These are phyloP conservation scores for Cladosporium sp. DNA, from an alignment of 2,329 filamentous ascomycete genomes.

Conservation along the genomic window DNA sequence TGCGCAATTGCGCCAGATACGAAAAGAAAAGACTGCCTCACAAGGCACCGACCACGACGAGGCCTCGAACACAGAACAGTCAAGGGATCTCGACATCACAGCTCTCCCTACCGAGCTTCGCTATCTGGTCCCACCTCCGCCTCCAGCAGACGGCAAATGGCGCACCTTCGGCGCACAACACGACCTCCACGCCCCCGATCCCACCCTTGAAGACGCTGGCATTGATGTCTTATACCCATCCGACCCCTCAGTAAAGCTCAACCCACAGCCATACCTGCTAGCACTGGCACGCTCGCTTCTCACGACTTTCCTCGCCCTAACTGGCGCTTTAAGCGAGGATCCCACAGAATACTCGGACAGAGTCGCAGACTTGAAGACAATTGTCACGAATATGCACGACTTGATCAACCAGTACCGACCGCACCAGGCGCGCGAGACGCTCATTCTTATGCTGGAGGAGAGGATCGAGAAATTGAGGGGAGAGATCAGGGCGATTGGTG, in stretches of 20 bases:
- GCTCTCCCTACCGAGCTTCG: slow-evolving; percentile 69
- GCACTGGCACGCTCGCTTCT: slow-evolving; percentile 82
- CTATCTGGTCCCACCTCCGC: slow-evolving; percentile 77
- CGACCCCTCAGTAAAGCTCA: slow-evolving; percentile 41
- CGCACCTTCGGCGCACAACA: slow-evolving; percentile 71
- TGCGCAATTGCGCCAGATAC: slow-evolving; percentile 50
- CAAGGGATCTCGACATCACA: slow-evolving; percentile 32
- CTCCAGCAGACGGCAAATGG: slow-evolving; percentile 68
- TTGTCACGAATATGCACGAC: slow-evolving; percentile 90
- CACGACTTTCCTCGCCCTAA: slow-evolving; percentile 83
- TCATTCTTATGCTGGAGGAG: slow-evolving; percentile 85
- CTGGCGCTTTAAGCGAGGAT: slow-evolving; percentile 68
- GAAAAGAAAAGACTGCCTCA: slow-evolving; percentile 27
- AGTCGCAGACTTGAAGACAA: slow-evolving; percentile 72
- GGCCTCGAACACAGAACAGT: slow-evolving; percentile 27
- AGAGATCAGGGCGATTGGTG: slow-evolving; percentile 70
- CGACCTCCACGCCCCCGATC: slow-evolving; percentile 61
- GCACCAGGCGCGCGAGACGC: slow-evolving; percentile 84
- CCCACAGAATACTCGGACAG: slow-evolving; percentile 65
- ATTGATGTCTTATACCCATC: slow-evolving; percentile 69
- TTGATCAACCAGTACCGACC: slow-evolving; percentile 92
- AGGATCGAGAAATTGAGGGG: slow-evolving; percentile 70
- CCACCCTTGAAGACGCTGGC: slow-evolving; percentile 67
- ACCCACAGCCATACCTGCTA: slow-evolving; percentile 57
- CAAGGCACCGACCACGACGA: background rate